A percentile compares a stretch with the other conserved stretches of the same genome.
Conservation (phyloP, 1,284 basidiomycete species). For the Ustilago curta region DNA sequence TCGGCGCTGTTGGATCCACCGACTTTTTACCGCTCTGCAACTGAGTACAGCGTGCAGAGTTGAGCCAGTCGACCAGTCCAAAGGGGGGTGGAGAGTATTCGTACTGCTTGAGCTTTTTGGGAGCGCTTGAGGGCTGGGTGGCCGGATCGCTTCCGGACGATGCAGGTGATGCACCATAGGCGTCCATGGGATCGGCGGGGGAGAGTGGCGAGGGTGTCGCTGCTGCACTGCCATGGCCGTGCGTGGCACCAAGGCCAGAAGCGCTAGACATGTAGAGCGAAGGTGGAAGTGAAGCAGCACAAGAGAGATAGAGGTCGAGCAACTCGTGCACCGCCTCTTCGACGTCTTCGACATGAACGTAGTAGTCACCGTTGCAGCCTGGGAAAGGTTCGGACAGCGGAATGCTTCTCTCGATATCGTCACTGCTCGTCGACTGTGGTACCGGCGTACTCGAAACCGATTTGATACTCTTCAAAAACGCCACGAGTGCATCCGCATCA, state of each 20-base stretch:
- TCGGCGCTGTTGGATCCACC: slow-evolving; percentile 27
- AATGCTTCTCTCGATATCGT: not conserved
- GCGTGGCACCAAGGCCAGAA: not conserved
- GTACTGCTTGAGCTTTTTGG: slow-evolving; percentile 40
- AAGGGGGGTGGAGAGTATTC: slow-evolving; percentile 53
- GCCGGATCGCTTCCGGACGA: slow-evolving; percentile 25
- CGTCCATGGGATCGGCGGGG: slow-evolving; percentile 42
- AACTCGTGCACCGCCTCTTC: slow-evolving; percentile 53
- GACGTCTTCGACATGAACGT: slow-evolving; percentile 45
- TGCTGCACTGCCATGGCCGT: slow-evolving; percentile 10
- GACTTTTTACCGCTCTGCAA: slow-evolving; percentile 3
- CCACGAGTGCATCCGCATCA: slow-evolving; percentile 3
- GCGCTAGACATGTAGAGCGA: slow-evolving; percentile 33
- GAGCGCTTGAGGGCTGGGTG: slow-evolving; percentile 1
- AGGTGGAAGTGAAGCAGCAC: slow-evolving; percentile 30
- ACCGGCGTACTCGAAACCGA: slow-evolving; percentile 22
- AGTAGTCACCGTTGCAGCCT: slow-evolving; percentile 18
- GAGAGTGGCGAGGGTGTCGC: slow-evolving; percentile 43
- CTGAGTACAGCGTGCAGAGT: slow-evolving; percentile 25
- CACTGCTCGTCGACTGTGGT: not conserved
- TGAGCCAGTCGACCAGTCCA: slow-evolving; percentile 48
- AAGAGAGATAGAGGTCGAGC: slow-evolving; percentile 47
- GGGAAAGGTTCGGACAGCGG: slow-evolving; percentile 36
- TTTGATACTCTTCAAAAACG: slow-evolving; percentile 22
- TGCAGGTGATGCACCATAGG: slow-evolving; percentile 23